These are phyloP conservation scores for Aspergillus quadricinctus DNA, from an alignment of 2,329 filamentous ascomycete genomes.

Conservation along the genomic window DNA sequence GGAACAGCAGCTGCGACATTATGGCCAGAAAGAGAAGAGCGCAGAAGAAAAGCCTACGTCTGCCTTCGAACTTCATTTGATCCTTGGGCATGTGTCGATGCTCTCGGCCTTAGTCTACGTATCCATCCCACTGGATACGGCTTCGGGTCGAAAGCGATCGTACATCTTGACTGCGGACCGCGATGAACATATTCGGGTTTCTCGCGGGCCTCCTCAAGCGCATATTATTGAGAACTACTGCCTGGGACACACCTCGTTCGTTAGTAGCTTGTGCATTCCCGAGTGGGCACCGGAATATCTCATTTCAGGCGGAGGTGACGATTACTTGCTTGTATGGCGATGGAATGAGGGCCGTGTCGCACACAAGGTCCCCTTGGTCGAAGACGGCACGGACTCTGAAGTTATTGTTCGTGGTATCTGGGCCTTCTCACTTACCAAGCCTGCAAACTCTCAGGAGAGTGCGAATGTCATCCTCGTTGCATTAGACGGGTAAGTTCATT, in stretches of 20 bases:
- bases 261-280: constrained; percentile 70
- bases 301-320: constrained; percentile 82
- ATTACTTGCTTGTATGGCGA: constrained; percentile 74
- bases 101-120: constrained; percentile 69
- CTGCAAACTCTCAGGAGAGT: constrained; percentile 6
- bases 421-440: constrained; percentile 25
- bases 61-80: constrained; percentile 68
- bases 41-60: constrained; percentile 46
- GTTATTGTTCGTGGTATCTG: constrained; percentile 52
- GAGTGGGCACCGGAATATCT: constrained; percentile 55
- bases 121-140: constrained; percentile 37
- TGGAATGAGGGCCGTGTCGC: constrained; percentile 54
- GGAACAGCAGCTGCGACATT: constrained; percentile 51
- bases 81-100: constrained; percentile 94
- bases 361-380: constrained; percentile 27
- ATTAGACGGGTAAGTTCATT: constrained; percentile 53
- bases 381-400: constrained; percentile 20
- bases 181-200: constrained; percentile 84
- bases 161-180: constrained; percentile 66
- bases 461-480: constrained; percentile 45
- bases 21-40: constrained; percentile 37
- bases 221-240: constrained; percentile 89
- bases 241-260: constrained; percentile 80
- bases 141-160: constrained; percentile 45
- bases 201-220: constrained; percentile 72